phyloP scores from a whole-genome alignment of 1,139 yeast species.

The Saccharomyces hybrid region DNA sequence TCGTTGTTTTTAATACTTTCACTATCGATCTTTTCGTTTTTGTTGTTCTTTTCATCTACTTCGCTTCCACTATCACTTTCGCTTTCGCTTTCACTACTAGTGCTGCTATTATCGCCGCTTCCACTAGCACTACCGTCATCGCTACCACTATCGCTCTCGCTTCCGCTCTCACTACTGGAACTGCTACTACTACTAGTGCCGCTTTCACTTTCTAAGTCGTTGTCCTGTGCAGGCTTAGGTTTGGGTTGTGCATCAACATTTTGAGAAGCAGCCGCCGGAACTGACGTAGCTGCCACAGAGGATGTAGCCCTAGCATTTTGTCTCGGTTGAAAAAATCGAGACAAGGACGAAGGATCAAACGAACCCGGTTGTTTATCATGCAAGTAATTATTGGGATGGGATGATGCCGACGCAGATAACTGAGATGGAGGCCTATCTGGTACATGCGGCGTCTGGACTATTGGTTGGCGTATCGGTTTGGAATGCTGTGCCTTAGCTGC shows the following conservation, averaged over 20 bases:
- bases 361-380: slow-evolving; percentile 7
- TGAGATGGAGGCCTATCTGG: slow-evolving; percentile 6
- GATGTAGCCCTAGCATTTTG: slow-evolving; percentile 18
- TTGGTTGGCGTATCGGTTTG: slow-evolving; percentile 5
- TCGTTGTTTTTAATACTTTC: slow-evolving; percentile 10
- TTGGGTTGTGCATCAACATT: slow-evolving; percentile 6
- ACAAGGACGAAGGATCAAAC: slow-evolving; percentile 31
- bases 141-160: slow-evolving; percentile 2
- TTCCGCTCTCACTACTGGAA: slow-evolving; percentile 3
- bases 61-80: slow-evolving; percentile 3
- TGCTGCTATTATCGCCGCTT: slow-evolving; percentile 1
- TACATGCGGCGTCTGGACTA: slow-evolving; percentile 7
- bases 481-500: slow-evolving; percentile 10
- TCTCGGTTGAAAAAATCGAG: slow-evolving; percentile 32
- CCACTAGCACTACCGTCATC: background rate
- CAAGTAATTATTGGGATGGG: background rate
- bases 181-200: background rate
- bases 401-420: background rate
- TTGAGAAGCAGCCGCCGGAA: slow-evolving; percentile 22
- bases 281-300: slow-evolving; percentile 8
- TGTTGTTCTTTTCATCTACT: slow-evolving; percentile 3
- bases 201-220: slow-evolving; percentile 10
- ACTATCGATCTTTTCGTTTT: slow-evolving; percentile 6
- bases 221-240: slow-evolving; percentile 4
- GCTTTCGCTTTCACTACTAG: background rate